Conservation (phyloP, 1,139 yeast species). For the Pichia sp. region DNA sequence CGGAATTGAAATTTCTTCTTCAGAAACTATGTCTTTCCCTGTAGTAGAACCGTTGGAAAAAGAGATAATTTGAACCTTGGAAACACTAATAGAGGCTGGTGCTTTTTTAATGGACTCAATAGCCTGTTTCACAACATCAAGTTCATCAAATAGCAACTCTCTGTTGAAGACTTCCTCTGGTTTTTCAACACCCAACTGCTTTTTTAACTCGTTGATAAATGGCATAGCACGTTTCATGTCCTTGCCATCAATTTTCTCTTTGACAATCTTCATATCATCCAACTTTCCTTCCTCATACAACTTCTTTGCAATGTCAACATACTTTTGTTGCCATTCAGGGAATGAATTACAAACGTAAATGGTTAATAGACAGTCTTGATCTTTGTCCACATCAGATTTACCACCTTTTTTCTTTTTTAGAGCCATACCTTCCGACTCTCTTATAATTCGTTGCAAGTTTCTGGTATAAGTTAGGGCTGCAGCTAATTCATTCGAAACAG, state of each 20-base stretch:
- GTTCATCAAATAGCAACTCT: conserved; percentile 77
- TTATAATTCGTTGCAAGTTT: conserved; percentile 70
- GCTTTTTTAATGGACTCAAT: conserved; percentile 55
- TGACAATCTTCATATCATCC: conserved; percentile 58
- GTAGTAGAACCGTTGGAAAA: conserved; percentile 51
- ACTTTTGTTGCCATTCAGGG: conserved; percentile 96
- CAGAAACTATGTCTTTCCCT: conserved; percentile 66
- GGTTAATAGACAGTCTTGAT: conserved; percentile 68
- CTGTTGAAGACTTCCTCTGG: conserved; percentile 82
- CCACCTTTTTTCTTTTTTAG: conserved; percentile 91
- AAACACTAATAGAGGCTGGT: conserved; percentile 57
- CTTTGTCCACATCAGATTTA: conserved; percentile 64
- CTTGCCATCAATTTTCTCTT: conserved; percentile 57
- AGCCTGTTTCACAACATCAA: conserved; percentile 55
- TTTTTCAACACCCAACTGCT: conserved; percentile 63
- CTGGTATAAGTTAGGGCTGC: conserved; percentile 79
- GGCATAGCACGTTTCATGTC: conserved; percentile 98
- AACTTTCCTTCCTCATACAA: conserved; percentile 62
- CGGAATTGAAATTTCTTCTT: conserved; percentile 63
- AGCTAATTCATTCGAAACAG: conserved; percentile 54
- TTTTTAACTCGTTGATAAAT: conserved; percentile 79
- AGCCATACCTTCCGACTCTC: conserved; percentile 88
- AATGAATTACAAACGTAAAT: conserved; percentile 71
- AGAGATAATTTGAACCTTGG: conserved; percentile 54
- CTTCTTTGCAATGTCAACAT: conserved; percentile 78